phyloP scores from a whole-genome alignment of 441 rosid genomes.

The Viola pubescens region DNA sequence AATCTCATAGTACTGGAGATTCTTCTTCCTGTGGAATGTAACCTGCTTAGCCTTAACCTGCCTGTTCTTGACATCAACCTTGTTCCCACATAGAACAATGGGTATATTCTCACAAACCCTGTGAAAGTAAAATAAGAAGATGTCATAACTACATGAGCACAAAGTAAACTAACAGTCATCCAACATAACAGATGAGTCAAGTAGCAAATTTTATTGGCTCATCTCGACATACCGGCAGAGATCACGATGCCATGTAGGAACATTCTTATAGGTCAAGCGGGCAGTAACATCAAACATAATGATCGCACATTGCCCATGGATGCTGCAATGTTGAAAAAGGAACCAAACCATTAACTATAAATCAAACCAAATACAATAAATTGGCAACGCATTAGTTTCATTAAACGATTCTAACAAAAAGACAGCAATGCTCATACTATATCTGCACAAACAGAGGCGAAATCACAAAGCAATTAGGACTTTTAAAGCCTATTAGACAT shows the following conservation, averaged over 20 bases:
- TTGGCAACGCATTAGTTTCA: no score
- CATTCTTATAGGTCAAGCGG: constrained; percentile 66
- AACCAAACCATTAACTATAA: no score
- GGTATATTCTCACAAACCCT: constrained; percentile 84
- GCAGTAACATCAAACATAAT: constrained; percentile 85
- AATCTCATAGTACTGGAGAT: constrained; percentile 67
- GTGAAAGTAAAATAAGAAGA: not conserved
- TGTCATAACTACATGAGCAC: not conserved
- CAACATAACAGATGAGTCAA: not conserved
- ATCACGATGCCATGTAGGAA: constrained; percentile 84
- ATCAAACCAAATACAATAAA: no score
- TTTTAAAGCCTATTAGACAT: no score
- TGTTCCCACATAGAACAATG: constrained; percentile 68
- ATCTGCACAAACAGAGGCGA: no score
- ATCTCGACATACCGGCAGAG: constrained; percentile 43
- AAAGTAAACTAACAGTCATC: no score
- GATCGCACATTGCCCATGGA: constrained; percentile 88
- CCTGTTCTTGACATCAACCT: constrained; percentile 77
- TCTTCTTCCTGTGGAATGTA: constrained; percentile 80
- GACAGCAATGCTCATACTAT: no score
- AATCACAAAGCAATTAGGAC: no score
- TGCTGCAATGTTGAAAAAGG: constrained; percentile 26
- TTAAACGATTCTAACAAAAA: no score
- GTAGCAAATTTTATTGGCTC: no score
- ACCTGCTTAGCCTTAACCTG: constrained; percentile 90